Evolutionary conservation across 192 early-diverging fungal genomes (phyloP).

Genomic region (Mortierella antarctica): DNA sequence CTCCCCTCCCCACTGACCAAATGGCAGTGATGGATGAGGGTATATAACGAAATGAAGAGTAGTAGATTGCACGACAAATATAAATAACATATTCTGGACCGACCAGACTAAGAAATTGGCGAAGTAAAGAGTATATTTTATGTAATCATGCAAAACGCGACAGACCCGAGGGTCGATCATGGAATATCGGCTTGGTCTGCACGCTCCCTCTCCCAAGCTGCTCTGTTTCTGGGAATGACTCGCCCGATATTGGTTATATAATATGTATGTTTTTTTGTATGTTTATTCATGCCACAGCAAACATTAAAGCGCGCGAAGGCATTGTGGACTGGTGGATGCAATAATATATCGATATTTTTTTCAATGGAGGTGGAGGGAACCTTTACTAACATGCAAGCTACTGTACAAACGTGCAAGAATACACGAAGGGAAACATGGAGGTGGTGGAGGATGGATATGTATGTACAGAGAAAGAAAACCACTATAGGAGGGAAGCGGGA

Average conservation of each 20-base stretch:
- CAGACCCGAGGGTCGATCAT: not conserved
- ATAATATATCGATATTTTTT: not conserved
- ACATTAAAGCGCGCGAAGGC: too few relatives aligned
- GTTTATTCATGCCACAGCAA: not conserved
- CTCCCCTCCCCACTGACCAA: too few relatives aligned
- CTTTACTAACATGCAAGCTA: conserved; percentile 8
- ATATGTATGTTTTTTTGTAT: not conserved
- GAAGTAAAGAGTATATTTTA: not conserved
- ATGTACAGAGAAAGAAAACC: conserved; percentile 3
- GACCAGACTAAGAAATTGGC: not conserved
- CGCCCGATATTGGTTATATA: not conserved
- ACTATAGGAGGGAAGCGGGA: not conserved
- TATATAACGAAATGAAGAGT: too few relatives aligned
- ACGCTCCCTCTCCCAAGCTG: not conserved
- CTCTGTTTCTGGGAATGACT: not conserved
- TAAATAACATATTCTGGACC: too few relatives aligned
- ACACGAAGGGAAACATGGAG: not conserved
- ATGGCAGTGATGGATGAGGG: too few relatives aligned
- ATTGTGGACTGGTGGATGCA: too few relatives aligned
- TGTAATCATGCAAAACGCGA: conserved; percentile 1
- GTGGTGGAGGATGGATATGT: conserved; percentile 7
- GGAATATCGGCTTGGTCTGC: conserved; percentile 2
- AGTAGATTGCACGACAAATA: too few relatives aligned
- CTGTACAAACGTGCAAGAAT: conserved; percentile 2
- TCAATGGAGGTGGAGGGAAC: not conserved